Conservation (phyloP, 257 asterid genomes). For the Solanum medicagineum region DNA sequence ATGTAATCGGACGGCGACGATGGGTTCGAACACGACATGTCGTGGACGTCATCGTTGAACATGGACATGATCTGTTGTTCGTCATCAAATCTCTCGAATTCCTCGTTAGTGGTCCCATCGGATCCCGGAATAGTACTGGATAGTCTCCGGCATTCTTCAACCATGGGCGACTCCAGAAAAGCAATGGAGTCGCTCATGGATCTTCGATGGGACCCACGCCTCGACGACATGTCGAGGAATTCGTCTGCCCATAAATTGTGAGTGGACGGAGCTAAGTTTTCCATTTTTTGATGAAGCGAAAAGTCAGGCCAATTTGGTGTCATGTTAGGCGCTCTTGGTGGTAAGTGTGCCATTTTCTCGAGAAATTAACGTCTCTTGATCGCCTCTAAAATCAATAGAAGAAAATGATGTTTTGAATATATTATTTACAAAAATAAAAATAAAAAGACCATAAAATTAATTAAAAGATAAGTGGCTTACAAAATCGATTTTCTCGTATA, state of each 20-base stretch:
- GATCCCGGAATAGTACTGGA: conserved; percentile 9
- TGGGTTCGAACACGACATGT: conserved; percentile 46
- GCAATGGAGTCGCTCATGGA: conserved; percentile 78
- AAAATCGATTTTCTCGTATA: too few relatives aligned
- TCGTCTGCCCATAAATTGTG: conserved; percentile 54
- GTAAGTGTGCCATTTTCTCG: conserved; percentile 58
- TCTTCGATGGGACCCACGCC: conserved; percentile 65
- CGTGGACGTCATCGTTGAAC: conserved; percentile 39
- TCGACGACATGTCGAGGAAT: conserved; percentile 69
- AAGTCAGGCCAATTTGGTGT: conserved; percentile 53
- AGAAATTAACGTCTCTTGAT: too few relatives aligned
- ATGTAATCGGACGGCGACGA: conserved; percentile 73
- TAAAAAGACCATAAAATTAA: too few relatives aligned
- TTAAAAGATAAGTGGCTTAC: too few relatives aligned
- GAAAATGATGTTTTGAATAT: too few relatives aligned
- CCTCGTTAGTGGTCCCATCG: neutral
- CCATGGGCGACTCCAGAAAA: conserved; percentile 55
- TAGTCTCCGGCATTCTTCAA: conserved; percentile 51
- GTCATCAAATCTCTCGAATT: conserved; percentile 61
- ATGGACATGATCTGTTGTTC: conserved; percentile 87
- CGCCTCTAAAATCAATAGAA: too few relatives aligned
- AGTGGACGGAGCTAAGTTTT: conserved; percentile 2
- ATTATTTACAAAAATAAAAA: too few relatives aligned
- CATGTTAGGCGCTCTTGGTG: conserved; percentile 70
- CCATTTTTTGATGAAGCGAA: conserved; percentile 43